Evolutionary conservation across 257 asterid genomes (phyloP), one percentile per base, ranked within the genome.

Genomic region (Lantana camara): DNA sequence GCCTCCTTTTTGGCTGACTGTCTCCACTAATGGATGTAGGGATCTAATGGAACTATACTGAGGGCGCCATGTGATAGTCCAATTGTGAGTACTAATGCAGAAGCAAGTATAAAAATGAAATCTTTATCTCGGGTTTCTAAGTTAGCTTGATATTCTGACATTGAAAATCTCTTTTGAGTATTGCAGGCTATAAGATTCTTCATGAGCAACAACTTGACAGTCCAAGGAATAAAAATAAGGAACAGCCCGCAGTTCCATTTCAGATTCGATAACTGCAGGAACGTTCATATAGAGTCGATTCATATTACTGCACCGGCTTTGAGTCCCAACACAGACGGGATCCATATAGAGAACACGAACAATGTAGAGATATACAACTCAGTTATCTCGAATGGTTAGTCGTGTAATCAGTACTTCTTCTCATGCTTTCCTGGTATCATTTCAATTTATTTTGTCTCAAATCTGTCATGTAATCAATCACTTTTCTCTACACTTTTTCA

Each of bases 321-420:
- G 12, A 85, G 92, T 45, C 92, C 92, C 57, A 85, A 85, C 54
- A 85, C 92, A 1, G 92, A 85, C 38, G 92, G 92, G 38, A 82
- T 85, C 60, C 86, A 85, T 60, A 78, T 85, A 17, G 86, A 82
- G 64, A 80, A 85, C 73, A 80, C 88, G 5, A 73, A 67, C 75
- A 79, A 75, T 12, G 86, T 82, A 0, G 70, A 67, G 17, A 85
- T 85, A 22, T 77, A 82, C 22, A 76, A 85, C 51, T 85, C 88
- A 0, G 70, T 82, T 2, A 75, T 85, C 68, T 66, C 88, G 22
- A 85, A 72, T 21, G 88, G 88, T 80, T 4, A 22, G 67, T 20
- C 4, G 17, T n/a, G 3, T 50, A 41, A 35, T 35, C 7, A 41
- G 13, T 27, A 27, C 32, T 27, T n/a, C n/a, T n/a, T n/a, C n/a